Percentiles rank a stretch among this genome's conserved stretches.
phyloP scores from a whole-genome alignment of 257 asterid species.

The Solanum sejunctum region DNA sequence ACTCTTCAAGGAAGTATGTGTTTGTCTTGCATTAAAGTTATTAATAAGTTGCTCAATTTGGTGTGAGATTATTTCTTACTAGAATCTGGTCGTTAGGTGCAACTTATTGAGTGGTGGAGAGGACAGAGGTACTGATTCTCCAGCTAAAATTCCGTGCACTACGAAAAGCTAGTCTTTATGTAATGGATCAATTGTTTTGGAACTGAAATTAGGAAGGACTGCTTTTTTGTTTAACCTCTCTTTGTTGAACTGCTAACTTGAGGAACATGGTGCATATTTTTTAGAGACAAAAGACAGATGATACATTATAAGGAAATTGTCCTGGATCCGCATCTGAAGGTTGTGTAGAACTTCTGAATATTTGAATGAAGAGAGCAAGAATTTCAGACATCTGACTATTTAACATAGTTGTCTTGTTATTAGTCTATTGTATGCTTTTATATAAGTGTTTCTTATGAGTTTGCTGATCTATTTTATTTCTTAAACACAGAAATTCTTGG shows the following conservation, averaged over 20 bases:
- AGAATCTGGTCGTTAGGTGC: background rate
- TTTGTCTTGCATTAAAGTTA: background rate
- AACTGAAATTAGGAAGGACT: background rate
- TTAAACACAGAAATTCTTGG: background rate
- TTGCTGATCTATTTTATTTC: background rate
- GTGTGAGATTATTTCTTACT: background rate
- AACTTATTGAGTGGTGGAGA: background rate
- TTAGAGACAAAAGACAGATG: background rate
- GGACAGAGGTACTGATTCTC: background rate
- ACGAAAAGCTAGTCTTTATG: background rate
- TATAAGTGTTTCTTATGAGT: background rate
- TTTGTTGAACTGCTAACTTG: background rate
- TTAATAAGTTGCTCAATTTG: background rate
- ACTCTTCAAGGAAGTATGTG: no score
- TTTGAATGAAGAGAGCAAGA: background rate
- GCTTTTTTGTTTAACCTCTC: no score
- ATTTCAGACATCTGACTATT: background rate
- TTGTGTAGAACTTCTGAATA: background rate
- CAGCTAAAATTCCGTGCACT: background rate
- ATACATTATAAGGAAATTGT: background rate
- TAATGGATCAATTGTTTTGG: background rate
- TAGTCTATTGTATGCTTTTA: background rate
- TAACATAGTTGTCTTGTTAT: background rate
- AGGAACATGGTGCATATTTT: background rate
- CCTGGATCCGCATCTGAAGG: background rate